Conservation (phyloP, 1,284 basidiomycete genomes). For the Naganishia sp. region DNA sequence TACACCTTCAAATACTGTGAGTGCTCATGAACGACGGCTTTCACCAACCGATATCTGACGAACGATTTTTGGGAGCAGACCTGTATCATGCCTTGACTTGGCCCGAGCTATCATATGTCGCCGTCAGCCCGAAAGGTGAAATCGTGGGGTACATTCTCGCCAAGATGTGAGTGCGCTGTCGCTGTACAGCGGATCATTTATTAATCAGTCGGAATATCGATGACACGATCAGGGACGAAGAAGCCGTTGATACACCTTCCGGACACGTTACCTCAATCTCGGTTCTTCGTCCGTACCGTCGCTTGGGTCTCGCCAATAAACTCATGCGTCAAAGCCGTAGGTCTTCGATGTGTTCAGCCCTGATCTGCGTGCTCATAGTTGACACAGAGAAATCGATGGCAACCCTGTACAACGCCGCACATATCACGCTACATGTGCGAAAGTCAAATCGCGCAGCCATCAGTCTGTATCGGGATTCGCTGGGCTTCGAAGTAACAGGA, state of each 20-base stretch:
- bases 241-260: constrained; percentile 62
- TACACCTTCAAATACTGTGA: constrained; percentile 83
- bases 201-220: too few relatives aligned
- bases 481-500: constrained; percentile 75
- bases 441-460: constrained; percentile 84
- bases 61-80: constrained; percentile 59
- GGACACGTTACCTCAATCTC: constrained; percentile 92
- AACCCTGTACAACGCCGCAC: constrained; percentile 72
- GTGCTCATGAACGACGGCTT: constrained; percentile 43
- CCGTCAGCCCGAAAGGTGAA: constrained; percentile 82
- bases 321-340: constrained; percentile 85
- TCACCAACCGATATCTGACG: neutral
- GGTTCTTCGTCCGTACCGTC: constrained; percentile 77
- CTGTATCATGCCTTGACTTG: constrained; percentile 85
- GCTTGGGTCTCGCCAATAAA: constrained; percentile 81
- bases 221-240: constrained; percentile 65
- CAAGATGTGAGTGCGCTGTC: constrained; percentile 68
- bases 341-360: too few relatives aligned
- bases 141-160: constrained; percentile 94
- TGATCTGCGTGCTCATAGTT: neutral
- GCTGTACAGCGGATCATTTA: neutral
- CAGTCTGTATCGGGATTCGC: constrained; percentile 74
- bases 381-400: constrained; percentile 78
- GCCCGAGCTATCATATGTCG: constrained; percentile 93
- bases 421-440: constrained; percentile 81